These are phyloP conservation scores for Annona cherimola DNA, from an alignment of 164 flowering plant genomes.

Conservation along the genomic window DNA sequence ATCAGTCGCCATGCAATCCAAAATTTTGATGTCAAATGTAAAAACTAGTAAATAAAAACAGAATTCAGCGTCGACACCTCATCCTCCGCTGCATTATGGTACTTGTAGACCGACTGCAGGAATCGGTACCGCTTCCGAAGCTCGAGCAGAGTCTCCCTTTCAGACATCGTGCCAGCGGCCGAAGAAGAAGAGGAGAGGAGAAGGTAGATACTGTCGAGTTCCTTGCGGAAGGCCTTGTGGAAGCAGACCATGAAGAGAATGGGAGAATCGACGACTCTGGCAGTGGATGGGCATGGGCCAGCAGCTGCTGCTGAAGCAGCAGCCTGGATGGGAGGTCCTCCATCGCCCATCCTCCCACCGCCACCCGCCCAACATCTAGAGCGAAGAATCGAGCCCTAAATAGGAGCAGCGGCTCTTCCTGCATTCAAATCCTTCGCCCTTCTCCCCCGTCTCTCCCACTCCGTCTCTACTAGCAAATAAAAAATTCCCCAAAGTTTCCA, in stretches of 20 bases:
- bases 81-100: conserved; percentile 72
- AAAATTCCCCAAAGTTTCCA: neutral
- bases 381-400: conserved; percentile 1
- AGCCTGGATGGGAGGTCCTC: conserved; percentile 7
- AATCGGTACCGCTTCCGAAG: conserved; percentile 46
- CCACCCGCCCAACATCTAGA: conserved; percentile 22
- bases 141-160: conserved; percentile 22
- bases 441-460: neutral
- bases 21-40: neutral
- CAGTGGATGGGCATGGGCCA: conserved; percentile 10
- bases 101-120: conserved; percentile 47
- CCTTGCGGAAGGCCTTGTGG: conserved; percentile 64
- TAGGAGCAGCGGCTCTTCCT: conserved; percentile 2
- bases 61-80: conserved; percentile 39
- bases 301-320: conserved; percentile 9
- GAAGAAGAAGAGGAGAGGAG: conserved; percentile 18
- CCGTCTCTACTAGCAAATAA: neutral
- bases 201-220: conserved; percentile 41
- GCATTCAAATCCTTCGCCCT: conserved; percentile 9
- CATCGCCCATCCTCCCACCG: conserved; percentile 28
- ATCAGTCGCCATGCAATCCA: neutral
- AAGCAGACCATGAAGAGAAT: conserved; percentile 51
- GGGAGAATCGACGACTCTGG: conserved; percentile 50
- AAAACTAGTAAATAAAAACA: neutral
- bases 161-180: conserved; percentile 15